Percentiles rank a stretch among this genome's conserved stretches.
Evolutionary conservation across 106 monocot species (phyloP).

Genomic region (Iris macrosiphon): DNA sequence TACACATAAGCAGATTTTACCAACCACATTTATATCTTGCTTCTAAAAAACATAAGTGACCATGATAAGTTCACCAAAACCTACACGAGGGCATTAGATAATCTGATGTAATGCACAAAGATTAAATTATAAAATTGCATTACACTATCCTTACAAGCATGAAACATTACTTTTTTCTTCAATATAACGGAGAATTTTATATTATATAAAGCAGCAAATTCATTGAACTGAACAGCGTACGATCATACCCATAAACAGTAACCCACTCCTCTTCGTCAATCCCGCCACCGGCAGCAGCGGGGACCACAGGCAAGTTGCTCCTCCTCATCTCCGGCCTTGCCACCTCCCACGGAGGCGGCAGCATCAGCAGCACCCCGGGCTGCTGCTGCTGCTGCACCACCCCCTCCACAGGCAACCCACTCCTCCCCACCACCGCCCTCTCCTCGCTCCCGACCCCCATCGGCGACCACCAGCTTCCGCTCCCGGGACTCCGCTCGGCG

Average conservation of each 20-base stretch:
- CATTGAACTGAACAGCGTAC: too few relatives aligned
- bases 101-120: too few relatives aligned
- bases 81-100: too few relatives aligned
- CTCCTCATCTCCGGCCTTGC: slow-evolving; percentile 66
- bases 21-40: too few relatives aligned
- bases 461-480: slow-evolving; percentile 50
- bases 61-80: too few relatives aligned
- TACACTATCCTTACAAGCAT: too few relatives aligned
- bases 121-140: too few relatives aligned
- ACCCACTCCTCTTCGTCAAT: slow-evolving; percentile 97
- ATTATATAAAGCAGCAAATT: too few relatives aligned
- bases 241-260: slow-evolving; percentile 97
- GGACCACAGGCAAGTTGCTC: slow-evolving; percentile 18
- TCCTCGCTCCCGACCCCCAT: slow-evolving; percentile 14
- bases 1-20: too few relatives aligned
- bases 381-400: slow-evolving; percentile 42
- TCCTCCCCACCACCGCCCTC: slow-evolving; percentile 20
- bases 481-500: slow-evolving; percentile 14
- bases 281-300: slow-evolving; percentile 2
- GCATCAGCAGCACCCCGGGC: slow-evolving; percentile 33
- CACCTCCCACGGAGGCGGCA: slow-evolving; percentile 68
- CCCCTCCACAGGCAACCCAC: slow-evolving; percentile 71
- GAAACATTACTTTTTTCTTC: too few relatives aligned
- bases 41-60: too few relatives aligned
- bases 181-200: too few relatives aligned